Evolutionary conservation across 2,329 filamentous ascomycete species (phyloP).

Genomic region (Microdochium paspali): DNA sequence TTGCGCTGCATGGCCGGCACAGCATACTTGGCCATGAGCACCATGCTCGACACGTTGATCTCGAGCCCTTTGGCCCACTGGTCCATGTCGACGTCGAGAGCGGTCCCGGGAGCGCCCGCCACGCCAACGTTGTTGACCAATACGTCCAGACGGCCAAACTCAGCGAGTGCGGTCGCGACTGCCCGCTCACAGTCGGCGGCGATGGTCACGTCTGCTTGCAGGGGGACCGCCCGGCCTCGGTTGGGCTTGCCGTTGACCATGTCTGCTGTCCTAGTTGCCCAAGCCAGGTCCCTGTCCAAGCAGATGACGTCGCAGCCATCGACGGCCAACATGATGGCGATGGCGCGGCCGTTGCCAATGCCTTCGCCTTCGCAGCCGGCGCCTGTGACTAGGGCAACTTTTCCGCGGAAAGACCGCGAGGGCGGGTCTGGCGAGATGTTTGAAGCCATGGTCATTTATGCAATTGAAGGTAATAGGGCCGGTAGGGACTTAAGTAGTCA

Average conservation of each 20-base stretch:
- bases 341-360: constrained; percentile 50
- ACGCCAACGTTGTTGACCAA: constrained; percentile 58
- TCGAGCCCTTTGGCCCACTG: constrained; percentile 47
- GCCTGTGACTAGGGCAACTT: constrained; percentile 48
- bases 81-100: constrained; percentile 49
- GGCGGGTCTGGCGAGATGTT: constrained; percentile 14
- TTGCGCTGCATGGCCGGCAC: constrained; percentile 52
- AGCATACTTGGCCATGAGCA: constrained; percentile 51
- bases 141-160: constrained; percentile 50
- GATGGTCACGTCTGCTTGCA: constrained; percentile 44
- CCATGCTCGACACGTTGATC: constrained; percentile 57
- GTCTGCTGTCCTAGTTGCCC: constrained; percentile 42
- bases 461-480: not conserved
- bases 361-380: constrained; percentile 46
- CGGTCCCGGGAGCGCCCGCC: constrained; percentile 47
- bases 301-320: constrained; percentile 51
- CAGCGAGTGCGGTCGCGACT: constrained; percentile 28
- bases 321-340: constrained; percentile 48
- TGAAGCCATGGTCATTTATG: not conserved
- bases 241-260: constrained; percentile 36
- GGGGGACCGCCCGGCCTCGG: constrained; percentile 23
- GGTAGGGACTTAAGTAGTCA: too few species aligned
- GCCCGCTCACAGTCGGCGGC: constrained; percentile 37
- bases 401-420: constrained; percentile 26
- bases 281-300: constrained; percentile 38